Base-by-base conservation (phyloP, 2,329 filamentous ascomycete species). In the Pseudogymnoascus sp. region DNA sequence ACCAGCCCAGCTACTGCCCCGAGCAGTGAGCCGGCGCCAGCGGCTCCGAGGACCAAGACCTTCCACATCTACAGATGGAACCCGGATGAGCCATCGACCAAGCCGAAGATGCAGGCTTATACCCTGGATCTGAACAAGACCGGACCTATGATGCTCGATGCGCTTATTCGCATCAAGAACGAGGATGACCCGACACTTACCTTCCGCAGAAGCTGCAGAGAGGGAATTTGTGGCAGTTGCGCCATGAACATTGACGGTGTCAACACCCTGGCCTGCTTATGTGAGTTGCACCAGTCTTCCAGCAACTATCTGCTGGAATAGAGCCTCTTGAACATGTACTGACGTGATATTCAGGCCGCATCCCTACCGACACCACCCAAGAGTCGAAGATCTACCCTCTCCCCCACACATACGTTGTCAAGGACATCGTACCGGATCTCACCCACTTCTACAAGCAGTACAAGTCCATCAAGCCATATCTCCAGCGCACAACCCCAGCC, bases 361-460 rank as follows among this genome's bases (percentile, higher is more conserved):
- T 99, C 69, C 93, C 93, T 63, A 87, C 88, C 71, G 93, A 97
- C 71, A 86, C 87, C 65, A 78, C 80, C 70, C 83, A 89, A 73
- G 91, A 97, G 72, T 86, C 90, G 73, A 93, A 96, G 82, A 93
- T 99, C 78, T 99, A 99, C 82, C 95, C 95, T 66, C 85, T 99
- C 70, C 95, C 95, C 72, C 95, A 99, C 81, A 97, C 93, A 78
- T 99, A 97, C 79, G 91, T 99, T 71, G 93, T 99, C 80, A 99
- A 97, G 86, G 95, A 99, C 77, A 87, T 99, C 67, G 95, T 99
- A 36, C 93, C 95, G 65, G 95, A 99, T 76, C 82, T 99, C 81
- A 99, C 95, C 67, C 90, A 95, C 74, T 97, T 99, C 82, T 99
- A 99, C 87, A 97, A 97, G 85, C 95, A 99, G 84, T 99, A 99